Percentiles rank a stretch among this genome's conserved stretches.
phyloP scores from a whole-genome alignment of 148 eudicot species.

The Amaranthus hypochondriacus region DNA sequence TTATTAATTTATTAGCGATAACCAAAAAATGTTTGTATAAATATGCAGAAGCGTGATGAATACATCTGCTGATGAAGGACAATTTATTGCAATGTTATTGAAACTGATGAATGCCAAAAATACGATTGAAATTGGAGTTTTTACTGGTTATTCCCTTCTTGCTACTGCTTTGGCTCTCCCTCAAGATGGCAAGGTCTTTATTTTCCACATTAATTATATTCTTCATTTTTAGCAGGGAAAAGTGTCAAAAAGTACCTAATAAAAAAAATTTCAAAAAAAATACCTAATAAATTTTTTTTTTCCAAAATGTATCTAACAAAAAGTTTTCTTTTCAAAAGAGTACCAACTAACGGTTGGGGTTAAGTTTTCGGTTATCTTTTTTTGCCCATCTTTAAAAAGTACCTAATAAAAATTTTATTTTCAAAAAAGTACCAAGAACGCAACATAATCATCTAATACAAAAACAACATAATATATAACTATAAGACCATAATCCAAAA shows the following conservation, averaged over 20 bases:
- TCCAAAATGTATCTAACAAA: too few relatives aligned
- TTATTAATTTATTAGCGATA: neutral
- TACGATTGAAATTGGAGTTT: constrained; percentile 61
- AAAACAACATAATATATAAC: too few relatives aligned
- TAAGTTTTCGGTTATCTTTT: neutral
- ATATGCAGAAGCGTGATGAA: constrained; percentile 42
- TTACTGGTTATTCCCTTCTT: constrained; percentile 64
- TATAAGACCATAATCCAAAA: too few relatives aligned
- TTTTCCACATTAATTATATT: neutral
- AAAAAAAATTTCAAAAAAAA: neutral
- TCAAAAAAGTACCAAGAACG: too few relatives aligned
- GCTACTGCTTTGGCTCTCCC: constrained; percentile 68
- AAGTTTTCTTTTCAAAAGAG: too few relatives aligned
- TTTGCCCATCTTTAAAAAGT: neutral
- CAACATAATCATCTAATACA: too few relatives aligned
- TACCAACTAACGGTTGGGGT: too few relatives aligned
- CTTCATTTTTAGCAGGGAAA: neutral
- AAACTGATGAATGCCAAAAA: constrained; percentile 60
- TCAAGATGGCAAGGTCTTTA: constrained; percentile 52
- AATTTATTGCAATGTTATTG: constrained; percentile 37
- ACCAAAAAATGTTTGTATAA: neutral
- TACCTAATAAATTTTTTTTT: neutral
- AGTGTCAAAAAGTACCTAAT: neutral
- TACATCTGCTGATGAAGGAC: constrained; percentile 50
- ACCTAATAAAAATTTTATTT: too few relatives aligned